Evolutionary conservation across 805 yeast species (phyloP).

Genomic region (Metschnikowia lunata): DNA sequence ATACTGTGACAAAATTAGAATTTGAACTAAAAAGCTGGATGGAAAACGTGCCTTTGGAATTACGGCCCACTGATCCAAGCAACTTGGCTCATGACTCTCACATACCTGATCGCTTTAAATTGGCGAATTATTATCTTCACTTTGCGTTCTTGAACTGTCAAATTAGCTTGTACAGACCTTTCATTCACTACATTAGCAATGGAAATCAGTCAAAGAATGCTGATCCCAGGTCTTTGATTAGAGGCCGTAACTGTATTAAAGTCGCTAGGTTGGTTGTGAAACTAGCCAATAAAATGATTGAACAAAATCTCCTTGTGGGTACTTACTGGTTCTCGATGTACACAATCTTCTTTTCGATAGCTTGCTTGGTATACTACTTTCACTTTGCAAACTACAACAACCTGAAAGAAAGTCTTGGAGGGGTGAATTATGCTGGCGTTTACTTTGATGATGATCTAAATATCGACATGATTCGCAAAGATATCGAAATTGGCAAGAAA

Average conservation of each 20-base stretch:
- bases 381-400: slow-evolving; percentile 45
- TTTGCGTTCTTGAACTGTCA: slow-evolving; percentile 72
- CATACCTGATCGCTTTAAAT: slow-evolving; percentile 54
- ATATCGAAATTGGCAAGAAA: slow-evolving; percentile 77
- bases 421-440: slow-evolving; percentile 42
- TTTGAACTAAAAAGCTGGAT: slow-evolving; percentile 69
- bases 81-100: slow-evolving; percentile 15
- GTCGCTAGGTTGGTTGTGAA: slow-evolving; percentile 81
- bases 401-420: slow-evolving; percentile 19
- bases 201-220: slow-evolving; percentile 32
- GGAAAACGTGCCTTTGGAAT: slow-evolving; percentile 60
- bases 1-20: slow-evolving; percentile 59
- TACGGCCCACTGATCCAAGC: slow-evolving; percentile 67
- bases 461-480: slow-evolving; percentile 55
- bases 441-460: slow-evolving; percentile 43
- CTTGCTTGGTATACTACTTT: slow-evolving; percentile 76
- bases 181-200: slow-evolving; percentile 75
- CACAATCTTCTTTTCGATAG: slow-evolving; percentile 84
- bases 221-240: slow-evolving; percentile 59
- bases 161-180: slow-evolving; percentile 80
- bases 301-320: slow-evolving; percentile 66
- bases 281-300: slow-evolving; percentile 75
- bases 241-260: slow-evolving; percentile 79
- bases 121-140: slow-evolving; percentile 72
- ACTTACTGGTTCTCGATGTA: slow-evolving; percentile 91